Evolutionary conservation across 441 rosid genomes (phyloP), one percentile per base, ranked within the genome.

Genomic region (Eruca vesicaria): DNA sequence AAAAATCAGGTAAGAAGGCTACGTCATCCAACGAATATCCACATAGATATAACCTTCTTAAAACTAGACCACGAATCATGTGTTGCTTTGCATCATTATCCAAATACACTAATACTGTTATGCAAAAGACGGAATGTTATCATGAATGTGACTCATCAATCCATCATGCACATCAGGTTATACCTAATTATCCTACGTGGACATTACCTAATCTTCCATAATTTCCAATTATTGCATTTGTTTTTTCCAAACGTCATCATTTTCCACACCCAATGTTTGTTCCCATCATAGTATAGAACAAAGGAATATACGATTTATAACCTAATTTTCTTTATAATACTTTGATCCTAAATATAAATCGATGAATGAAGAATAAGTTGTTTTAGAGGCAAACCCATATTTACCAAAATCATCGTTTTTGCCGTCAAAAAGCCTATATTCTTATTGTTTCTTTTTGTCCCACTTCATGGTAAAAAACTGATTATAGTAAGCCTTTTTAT

Each of bases 111-210:
- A 21, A 62, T 19, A 50, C 26, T 62, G 69, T 55, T 29, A 8
- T 18, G 79, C 69, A 63, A 63, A 2, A 28, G 50, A 75, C 59
- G 38, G 1, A 53, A 11, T 61, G 63, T 36, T 8, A 75, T 75
- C 73, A 50, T 29, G 63, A 32, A 76, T 18, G 60, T 63, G 74
- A 56, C 68, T 69, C 79, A 69, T 76, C 66, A 41, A 56, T 68
- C 62, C 79, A 69, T 76, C 66, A 41, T 41, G 65, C 75, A 69
- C 59, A 63, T 23, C 60, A 55, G 65, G 20, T 63, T 63, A 60
- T 33, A 50, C 71, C 74, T 63, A 69, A 76, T 76, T 69, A 41
- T 69, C 75, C 38, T 38, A 69, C 74, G 74, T 63, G 79, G 69
- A 41, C 31, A 63, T 20, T 43, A 69, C 69, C 70, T 69, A 76